Conservation (phyloP, 108 stramenopile species). For the Epipyxis sp. region DNA sequence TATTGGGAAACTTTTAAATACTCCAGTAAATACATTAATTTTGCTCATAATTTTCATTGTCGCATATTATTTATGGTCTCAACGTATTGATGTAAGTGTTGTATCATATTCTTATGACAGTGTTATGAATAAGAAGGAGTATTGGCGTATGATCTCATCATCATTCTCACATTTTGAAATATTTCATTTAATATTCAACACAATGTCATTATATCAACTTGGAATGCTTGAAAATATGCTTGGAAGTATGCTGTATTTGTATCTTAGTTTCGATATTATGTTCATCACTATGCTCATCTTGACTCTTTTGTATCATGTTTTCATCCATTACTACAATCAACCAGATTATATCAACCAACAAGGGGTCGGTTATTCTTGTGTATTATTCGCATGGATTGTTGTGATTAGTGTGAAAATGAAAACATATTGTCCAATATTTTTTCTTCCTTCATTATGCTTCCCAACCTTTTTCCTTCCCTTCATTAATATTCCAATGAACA, state of each 20-base stretch:
- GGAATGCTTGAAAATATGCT: constrained; percentile 11
- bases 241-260: constrained; percentile 33
- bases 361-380: constrained; percentile 50
- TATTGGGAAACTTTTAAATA: not conserved
- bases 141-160: constrained; percentile 47
- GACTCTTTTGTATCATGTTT: not conserved
- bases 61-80: constrained; percentile 11
- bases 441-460: constrained; percentile 40
- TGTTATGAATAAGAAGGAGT: constrained; percentile 38
- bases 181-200: constrained; percentile 48
- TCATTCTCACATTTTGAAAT: constrained; percentile 54
- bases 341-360: not conserved
- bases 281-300: constrained; percentile 38
- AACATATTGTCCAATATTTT: constrained; percentile 42
- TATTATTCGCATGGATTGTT: constrained; percentile 51
- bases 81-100: constrained; percentile 8
- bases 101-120: constrained; percentile 39
- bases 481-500: constrained; percentile 32
- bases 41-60: not conserved
- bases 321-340: constrained; percentile 27
- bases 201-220: constrained; percentile 46
- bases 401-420: constrained; percentile 35
- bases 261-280: constrained; percentile 35
- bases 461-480: constrained; percentile 37
- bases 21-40: constrained; percentile 1